Evolutionary conservation across 345 rosid genomes (phyloP), one percentile per base, ranked within the genome.

Genomic region (Geranium brycei): DNA sequence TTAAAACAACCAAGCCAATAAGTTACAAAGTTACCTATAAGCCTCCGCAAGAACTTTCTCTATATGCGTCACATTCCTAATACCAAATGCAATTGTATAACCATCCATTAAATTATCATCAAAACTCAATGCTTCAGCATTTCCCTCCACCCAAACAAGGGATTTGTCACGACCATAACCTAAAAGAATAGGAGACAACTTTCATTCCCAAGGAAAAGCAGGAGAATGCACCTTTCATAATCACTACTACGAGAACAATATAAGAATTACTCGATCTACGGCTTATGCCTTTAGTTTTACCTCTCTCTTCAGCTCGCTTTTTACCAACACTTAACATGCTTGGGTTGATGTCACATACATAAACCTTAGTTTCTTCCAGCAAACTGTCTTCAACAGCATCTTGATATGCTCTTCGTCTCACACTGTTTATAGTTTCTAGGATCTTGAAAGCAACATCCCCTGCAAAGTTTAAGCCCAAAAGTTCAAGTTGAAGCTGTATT

Each of bases 401-500:
- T 72, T 65, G 81, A 59, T 75, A 47, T 16, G 91, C 92, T 72
- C 85, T 88, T 66, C 71, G 70, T 63, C 71, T 85, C 58, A 77
- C 77, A 72, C 84, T 81, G 62, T 76, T 73, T 69, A 86, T 35
- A 68, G 70, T 66, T 65, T 86, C 97, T n/a, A 80, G 76, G 66
- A 90, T 83, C 81, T 85, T 86, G 79, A 93, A 90, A 60, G 95
- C 91, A 78, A 90, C 87, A 81, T 90, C 99, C 64, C 98, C 97
- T 92, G 86, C 80, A 62, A 69, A 35, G 75, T 2, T 57, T 35
- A 35, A 35, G 28, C 28, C n/a, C 14, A 58, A 11, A 2, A 19
- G 13, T 58, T 38, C n/a, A 28, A 58, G 10, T 58, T 8, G 18
- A 58, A 28, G 30, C 10, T 58, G 3, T 19, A 18, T 58, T 28